Evolutionary conservation across 139 green algal species (phyloP).

Genomic region (Dunaliella sp.): DNA sequence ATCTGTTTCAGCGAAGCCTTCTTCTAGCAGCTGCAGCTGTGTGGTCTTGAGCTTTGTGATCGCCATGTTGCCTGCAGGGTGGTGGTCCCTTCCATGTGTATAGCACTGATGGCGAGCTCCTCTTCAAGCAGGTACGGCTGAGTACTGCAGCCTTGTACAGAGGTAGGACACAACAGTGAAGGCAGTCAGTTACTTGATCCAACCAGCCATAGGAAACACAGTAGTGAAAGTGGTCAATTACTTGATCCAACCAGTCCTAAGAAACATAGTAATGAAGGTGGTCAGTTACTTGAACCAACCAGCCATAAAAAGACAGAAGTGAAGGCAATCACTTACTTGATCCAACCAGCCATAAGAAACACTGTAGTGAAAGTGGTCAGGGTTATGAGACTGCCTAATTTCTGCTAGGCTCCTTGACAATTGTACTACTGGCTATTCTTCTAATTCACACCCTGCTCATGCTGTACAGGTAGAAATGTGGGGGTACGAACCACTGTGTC

Average conservation of each 20-base stretch:
- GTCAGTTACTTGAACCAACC: neutral
- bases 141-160: neutral
- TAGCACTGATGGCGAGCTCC: conserved; percentile 41
- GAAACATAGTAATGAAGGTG: neutral
- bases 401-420: no score
- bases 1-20: neutral
- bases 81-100: conserved; percentile 44
- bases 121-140: conserved; percentile 34
- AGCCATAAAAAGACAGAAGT: no score
- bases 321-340: no score
- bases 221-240: no score
- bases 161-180: neutral
- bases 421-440: no score
- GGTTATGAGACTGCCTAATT: no score
- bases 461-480: no score
- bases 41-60: neutral
- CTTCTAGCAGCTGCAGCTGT: neutral
- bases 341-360: no score
- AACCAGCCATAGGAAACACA: no score
- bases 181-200: neutral
- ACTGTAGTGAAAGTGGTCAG: no score
- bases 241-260: neutral
- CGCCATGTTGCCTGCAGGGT: conserved; percentile 27
- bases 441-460: no score
- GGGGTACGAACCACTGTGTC: no score